Percentiles rank a stretch among this genome's conserved stretches.
phyloP scores from a whole-genome alignment of 73 alveolate genomes.

The Paramecium primaurelia region DNA sequence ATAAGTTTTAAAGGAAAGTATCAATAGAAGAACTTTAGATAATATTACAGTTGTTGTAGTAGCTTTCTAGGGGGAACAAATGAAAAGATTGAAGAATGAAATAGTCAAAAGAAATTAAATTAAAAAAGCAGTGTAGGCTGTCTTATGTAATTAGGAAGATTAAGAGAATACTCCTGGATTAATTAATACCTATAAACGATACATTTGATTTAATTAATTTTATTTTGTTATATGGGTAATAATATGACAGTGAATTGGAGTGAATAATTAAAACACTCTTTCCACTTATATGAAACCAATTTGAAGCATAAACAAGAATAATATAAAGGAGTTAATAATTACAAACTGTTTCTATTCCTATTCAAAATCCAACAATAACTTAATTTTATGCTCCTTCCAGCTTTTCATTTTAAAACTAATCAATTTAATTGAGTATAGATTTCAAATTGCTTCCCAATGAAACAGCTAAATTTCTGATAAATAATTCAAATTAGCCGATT shows the following conservation, averaged over 20 bases:
- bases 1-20: conserved; percentile 82
- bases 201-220: not conserved
- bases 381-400: not conserved
- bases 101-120: not conserved
- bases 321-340: not conserved
- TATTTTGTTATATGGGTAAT: not conserved
- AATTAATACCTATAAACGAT: not conserved
- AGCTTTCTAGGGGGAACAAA: conserved; percentile 64
- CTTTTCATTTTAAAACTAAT: not conserved
- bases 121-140: not conserved
- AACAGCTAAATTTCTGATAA: not conserved
- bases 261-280: not conserved
- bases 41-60: conserved; percentile 95
- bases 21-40: conserved; percentile 89
- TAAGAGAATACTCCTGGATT: not conserved
- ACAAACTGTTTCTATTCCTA: not conserved
- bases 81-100: not conserved
- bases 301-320: not conserved
- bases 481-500: not conserved
- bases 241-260: not conserved
- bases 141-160: not conserved
- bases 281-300: not conserved
- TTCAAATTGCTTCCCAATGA: not conserved
- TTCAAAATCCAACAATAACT: not conserved
- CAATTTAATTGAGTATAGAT: not conserved